Percentiles rank a stretch among this genome's conserved stretches.
Evolutionary conservation across 331 rosid species (phyloP).

Genomic region (Pyrus hybrid): DNA sequence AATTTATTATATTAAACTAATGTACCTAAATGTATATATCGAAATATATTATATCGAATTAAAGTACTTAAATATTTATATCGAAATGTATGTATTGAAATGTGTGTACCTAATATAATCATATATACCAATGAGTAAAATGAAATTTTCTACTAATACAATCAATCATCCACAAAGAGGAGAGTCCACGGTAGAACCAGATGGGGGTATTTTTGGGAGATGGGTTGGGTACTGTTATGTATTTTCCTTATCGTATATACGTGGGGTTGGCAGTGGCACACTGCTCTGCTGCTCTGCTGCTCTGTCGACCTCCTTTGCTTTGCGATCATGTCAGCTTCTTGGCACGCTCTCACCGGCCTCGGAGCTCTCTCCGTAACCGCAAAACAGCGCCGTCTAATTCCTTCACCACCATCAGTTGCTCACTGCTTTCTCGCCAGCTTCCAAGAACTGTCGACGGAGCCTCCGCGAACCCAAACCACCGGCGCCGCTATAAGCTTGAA

Average conservation of each 20-base stretch:
- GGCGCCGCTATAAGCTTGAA: background rate
- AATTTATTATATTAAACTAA: too few species aligned
- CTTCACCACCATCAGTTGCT: background rate
- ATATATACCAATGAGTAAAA: too few species aligned
- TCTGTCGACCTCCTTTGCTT: background rate
- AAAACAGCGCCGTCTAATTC: background rate
- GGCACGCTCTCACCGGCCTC: background rate
- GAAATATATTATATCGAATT: too few species aligned
- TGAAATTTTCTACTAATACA: too few species aligned
- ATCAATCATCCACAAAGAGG: too few species aligned
- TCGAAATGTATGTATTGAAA: too few species aligned
- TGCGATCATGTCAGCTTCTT: slow-evolving; percentile 6
- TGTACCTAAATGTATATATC: too few species aligned
- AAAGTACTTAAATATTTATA: too few species aligned
- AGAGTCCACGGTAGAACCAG: too few species aligned
- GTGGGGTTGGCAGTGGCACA: background rate
- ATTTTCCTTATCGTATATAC: background rate
- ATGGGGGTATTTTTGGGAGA: too few species aligned
- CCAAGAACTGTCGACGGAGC: slow-evolving; percentile 33
- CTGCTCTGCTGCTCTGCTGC: background rate
- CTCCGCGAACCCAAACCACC: slow-evolving; percentile 16
- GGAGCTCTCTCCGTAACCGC: background rate
- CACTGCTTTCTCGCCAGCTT: slow-evolving; percentile 26
- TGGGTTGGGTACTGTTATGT: too few species aligned
- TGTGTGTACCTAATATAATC: too few species aligned